phyloP scores from a whole-genome alignment of 148 eudicot genomes.

The Rhododendron kiyosumense region DNA sequence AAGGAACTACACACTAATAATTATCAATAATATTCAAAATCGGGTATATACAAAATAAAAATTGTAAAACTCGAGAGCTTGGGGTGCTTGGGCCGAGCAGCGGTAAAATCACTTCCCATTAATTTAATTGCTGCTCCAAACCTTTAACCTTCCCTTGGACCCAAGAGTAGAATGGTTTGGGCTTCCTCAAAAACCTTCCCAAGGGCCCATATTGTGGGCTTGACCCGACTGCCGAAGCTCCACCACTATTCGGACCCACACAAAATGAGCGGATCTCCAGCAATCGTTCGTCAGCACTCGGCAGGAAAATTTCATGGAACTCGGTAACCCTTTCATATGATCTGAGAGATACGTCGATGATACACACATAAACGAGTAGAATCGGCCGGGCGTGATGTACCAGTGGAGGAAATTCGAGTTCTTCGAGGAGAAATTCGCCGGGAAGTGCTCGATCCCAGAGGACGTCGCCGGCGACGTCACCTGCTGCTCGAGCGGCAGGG shows the following conservation, averaged over 20 bases:
- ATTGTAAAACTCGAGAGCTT: no score
- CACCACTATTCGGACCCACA: background rate
- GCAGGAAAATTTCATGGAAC: background rate
- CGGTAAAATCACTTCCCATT: no score
- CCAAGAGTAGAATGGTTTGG: background rate
- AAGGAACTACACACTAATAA: no score
- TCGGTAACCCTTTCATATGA: background rate
- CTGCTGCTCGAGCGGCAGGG: constrained; percentile 84
- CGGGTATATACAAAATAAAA: no score
- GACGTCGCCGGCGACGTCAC: constrained; percentile 53
- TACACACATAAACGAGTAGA: background rate
- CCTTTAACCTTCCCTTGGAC: background rate
- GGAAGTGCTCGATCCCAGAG: constrained; percentile 54
- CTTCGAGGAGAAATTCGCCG: constrained; percentile 80
- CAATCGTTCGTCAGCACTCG: background rate
- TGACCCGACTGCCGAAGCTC: background rate
- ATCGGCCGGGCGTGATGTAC: constrained; percentile 41
- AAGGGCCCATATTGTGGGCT: background rate
- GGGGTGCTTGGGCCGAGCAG: no score
- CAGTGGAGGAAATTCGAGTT: constrained; percentile 98
- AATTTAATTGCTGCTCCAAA: no score
- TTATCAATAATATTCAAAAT: no score
- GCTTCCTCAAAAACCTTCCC: background rate
- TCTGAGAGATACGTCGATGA: background rate
- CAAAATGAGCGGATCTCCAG: background rate